These are phyloP conservation scores for Trametes cinnabarina DNA, from an alignment of 768 basidiomycete species.

Conservation along the genomic window DNA sequence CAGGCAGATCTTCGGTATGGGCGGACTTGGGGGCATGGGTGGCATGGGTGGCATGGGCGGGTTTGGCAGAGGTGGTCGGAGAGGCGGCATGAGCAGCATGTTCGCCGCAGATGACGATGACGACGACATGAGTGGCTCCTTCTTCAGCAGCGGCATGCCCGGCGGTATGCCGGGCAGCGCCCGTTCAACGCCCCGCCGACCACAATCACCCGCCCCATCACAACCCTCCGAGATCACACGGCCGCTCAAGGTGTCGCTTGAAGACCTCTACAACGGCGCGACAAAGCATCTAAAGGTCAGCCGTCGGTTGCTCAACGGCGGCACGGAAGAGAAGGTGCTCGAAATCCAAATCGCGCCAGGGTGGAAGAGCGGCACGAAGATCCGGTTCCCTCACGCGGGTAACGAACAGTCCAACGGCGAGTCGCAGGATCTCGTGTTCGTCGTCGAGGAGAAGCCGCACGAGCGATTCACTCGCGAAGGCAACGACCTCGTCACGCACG, in stretches of 20 bases:
- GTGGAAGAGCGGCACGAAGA: slow-evolving; percentile 96
- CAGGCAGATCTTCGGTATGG: slow-evolving; percentile 61
- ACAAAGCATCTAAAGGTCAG: slow-evolving; percentile 88
- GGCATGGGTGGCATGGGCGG: slow-evolving; percentile 39
- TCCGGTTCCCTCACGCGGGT: slow-evolving; percentile 84
- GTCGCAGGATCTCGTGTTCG: slow-evolving; percentile 90
- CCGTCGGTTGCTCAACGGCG: slow-evolving; percentile 67
- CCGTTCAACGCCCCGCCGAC: slow-evolving; percentile 31
- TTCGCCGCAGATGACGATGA: slow-evolving; percentile 31
- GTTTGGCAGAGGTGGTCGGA: slow-evolving; percentile 24
- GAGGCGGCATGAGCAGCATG: slow-evolving; percentile 19
- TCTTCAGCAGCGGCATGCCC: slow-evolving; percentile 61
- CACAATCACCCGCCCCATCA: slow-evolving; percentile 32
- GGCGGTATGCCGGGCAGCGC: slow-evolving; percentile 45
- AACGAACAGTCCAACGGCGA: slow-evolving; percentile 72
- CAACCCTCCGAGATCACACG: slow-evolving; percentile 72
- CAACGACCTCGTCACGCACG: slow-evolving; percentile 66
- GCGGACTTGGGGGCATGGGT: slow-evolving; percentile 41
- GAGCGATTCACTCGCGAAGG: slow-evolving; percentile 71
- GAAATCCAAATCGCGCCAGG: slow-evolving; percentile 82
- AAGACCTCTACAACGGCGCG: slow-evolving; percentile 82
- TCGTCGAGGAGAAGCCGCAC: slow-evolving; percentile 95
- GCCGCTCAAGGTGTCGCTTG: slow-evolving; percentile 80
- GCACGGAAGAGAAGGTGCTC: slow-evolving; percentile 81
- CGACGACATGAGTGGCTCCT: slow-evolving; percentile 46